phyloP scores from a whole-genome alignment of 805 yeast species.

The Spathaspora arborariae region DNA sequence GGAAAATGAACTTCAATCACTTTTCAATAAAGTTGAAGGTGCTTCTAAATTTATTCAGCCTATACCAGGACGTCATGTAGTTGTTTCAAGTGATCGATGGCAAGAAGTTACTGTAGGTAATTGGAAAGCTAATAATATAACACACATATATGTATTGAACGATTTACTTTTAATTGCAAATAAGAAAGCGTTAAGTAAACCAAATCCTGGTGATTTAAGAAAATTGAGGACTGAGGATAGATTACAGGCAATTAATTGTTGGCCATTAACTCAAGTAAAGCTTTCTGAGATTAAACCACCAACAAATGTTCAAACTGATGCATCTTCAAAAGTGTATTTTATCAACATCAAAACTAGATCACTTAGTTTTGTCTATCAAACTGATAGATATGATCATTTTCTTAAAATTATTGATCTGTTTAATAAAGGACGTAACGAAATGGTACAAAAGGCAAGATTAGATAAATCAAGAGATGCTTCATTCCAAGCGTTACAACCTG shows the following conservation, averaged over 20 bases:
- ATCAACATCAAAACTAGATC: constrained; percentile 47
- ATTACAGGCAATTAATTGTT: constrained; percentile 70
- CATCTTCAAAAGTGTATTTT: constrained; percentile 28
- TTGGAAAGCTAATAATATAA: constrained; percentile 72
- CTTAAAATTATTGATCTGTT: constrained; percentile 51
- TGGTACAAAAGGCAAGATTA: constrained; percentile 27
- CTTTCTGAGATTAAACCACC: constrained; percentile 37
- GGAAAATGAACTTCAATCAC: constrained; percentile 64
- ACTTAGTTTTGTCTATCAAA: constrained; percentile 53
- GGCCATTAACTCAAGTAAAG: constrained; percentile 65
- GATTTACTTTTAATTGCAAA: constrained; percentile 76
- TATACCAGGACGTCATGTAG: constrained; percentile 73
- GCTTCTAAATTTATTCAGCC: constrained; percentile 77
- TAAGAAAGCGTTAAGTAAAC: constrained; percentile 30
- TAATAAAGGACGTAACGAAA: constrained; percentile 58
- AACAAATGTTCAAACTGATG: constrained; percentile 12
- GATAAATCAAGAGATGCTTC: constrained; percentile 14
- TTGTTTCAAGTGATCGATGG: constrained; percentile 82
- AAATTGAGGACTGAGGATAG: constrained; percentile 24
- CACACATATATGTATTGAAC: constrained; percentile 72
- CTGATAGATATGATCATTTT: constrained; percentile 57
- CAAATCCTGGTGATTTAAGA: constrained; percentile 22
- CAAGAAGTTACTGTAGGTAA: constrained; percentile 81
- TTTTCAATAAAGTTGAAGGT: constrained; percentile 86
- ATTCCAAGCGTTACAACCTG: constrained; percentile 1